phyloP scores from a whole-genome alignment of 2,329 filamentous ascomycete species.

The Botrytis paeoniae region DNA sequence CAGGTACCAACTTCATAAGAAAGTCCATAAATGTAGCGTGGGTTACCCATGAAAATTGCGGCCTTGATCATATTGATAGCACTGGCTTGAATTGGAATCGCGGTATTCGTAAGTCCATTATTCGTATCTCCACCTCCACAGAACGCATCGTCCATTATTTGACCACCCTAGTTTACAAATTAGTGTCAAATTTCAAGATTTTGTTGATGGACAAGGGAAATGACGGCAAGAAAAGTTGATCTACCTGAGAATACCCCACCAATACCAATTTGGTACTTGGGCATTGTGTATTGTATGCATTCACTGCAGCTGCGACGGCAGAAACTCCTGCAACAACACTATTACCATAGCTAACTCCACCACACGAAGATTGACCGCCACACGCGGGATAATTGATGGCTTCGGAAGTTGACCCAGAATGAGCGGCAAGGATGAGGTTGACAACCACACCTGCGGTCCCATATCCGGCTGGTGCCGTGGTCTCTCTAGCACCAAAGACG shows the following conservation, averaged over 20 bases:
- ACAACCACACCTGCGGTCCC: conserved; percentile 50
- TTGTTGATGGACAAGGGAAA: background rate
- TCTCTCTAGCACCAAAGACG: conserved; percentile 52
- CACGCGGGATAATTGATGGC: conserved; percentile 60
- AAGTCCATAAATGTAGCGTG: conserved; percentile 53
- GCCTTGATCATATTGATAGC: conserved; percentile 58
- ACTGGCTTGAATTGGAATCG: conserved; percentile 43
- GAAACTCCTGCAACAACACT: conserved; percentile 56
- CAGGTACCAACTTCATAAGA: conserved; percentile 62
- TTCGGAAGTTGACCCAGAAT: conserved; percentile 51
- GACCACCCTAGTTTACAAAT: conserved; percentile 47
- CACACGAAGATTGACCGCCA: conserved; percentile 57
- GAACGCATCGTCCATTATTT: conserved; percentile 61
- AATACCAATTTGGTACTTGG: conserved; percentile 57
- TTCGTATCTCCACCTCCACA: conserved; percentile 55
- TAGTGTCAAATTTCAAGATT: conserved; percentile 14
- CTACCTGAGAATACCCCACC: conserved; percentile 60
- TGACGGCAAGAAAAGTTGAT: conserved; percentile 16
- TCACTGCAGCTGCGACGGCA: conserved; percentile 59
- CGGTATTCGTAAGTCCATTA: conserved; percentile 46
- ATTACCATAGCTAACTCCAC: conserved; percentile 56
- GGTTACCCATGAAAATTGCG: conserved; percentile 64
- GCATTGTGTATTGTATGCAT: conserved; percentile 54
- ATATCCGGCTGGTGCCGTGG: conserved; percentile 48
- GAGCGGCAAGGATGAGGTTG: conserved; percentile 47